Percentiles rank a stretch among this genome's conserved stretches.
Evolutionary conservation across 2,329 filamentous ascomycete species (phyloP).

Genomic region (Colletotrichum sp.): DNA sequence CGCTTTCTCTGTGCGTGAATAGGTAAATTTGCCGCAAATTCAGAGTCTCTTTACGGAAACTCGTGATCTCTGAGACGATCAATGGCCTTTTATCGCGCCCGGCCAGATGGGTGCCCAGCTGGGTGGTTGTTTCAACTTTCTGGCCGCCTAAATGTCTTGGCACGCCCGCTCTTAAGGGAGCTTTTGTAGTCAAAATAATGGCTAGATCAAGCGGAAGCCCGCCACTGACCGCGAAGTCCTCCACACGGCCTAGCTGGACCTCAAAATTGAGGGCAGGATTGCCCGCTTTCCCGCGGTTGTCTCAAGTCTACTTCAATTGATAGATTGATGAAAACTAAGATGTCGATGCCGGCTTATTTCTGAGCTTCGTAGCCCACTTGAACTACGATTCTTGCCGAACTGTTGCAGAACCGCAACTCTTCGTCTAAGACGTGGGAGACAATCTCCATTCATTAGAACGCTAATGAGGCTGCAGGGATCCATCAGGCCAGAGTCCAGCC

Average conservation of each 20-base stretch:
- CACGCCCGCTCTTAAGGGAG: neutral
- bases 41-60: neutral
- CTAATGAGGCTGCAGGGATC: neutral
- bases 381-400: neutral
- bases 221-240: neutral
- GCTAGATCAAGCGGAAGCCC: neutral
- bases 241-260: neutral
- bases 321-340: neutral
- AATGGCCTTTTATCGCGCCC: neutral
- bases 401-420: neutral
- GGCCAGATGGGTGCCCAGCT: neutral
- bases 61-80: neutral
- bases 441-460: neutral
- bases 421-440: neutral
- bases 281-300: neutral
- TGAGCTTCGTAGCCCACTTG: neutral
- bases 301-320: neutral
- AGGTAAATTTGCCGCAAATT: neutral
- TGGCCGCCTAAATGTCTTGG: neutral
- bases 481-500: neutral
- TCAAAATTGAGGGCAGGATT: neutral
- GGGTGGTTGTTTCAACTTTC: neutral
- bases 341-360: neutral
- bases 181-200: neutral
- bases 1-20: neutral